These are phyloP conservation scores for Aureobasidium mangrovei DNA, from an alignment of 2,329 filamentous ascomycete species.

Conservation along the genomic window DNA sequence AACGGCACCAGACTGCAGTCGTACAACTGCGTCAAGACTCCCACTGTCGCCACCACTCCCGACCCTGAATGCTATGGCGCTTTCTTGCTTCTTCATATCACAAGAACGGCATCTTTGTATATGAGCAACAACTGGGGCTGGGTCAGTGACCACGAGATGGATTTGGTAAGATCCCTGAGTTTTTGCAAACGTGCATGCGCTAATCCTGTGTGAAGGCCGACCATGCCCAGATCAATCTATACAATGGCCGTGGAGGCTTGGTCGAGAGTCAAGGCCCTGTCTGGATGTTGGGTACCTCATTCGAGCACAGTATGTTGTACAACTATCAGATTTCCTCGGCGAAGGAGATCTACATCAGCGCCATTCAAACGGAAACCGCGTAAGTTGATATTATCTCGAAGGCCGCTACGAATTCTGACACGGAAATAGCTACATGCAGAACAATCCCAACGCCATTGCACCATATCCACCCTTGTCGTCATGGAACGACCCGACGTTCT, in stretches of 20 bases:
- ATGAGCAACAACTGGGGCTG: conserved; percentile 89
- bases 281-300: conserved; percentile 57
- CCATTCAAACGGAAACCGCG: conserved; percentile 85
- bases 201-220: conserved; percentile 31
- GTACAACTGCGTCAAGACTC: conserved; percentile 68
- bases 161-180: conserved; percentile 37
- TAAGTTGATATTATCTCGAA: conserved; percentile 35
- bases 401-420: neutral
- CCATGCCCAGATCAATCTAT: conserved; percentile 70
- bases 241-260: conserved; percentile 72
- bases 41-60: conserved; percentile 41
- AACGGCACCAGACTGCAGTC: conserved; percentile 58
- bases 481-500: conserved; percentile 63
- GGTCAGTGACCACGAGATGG: conserved; percentile 86
- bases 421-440: conserved; percentile 54
- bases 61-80: conserved; percentile 62
- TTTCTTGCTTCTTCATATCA: conserved; percentile 47
- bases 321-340: conserved; percentile 81
- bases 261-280: conserved; percentile 50
- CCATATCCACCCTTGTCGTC: conserved; percentile 53
- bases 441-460: conserved; percentile 63
- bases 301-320: conserved; percentile 53
- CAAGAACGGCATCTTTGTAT: conserved; percentile 54
- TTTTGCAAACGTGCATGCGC: neutral
- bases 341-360: conserved; percentile 68